These are phyloP conservation scores for Pharus latifolius DNA, from an alignment of 176 grass and related monocot species.

Conservation along the genomic window DNA sequence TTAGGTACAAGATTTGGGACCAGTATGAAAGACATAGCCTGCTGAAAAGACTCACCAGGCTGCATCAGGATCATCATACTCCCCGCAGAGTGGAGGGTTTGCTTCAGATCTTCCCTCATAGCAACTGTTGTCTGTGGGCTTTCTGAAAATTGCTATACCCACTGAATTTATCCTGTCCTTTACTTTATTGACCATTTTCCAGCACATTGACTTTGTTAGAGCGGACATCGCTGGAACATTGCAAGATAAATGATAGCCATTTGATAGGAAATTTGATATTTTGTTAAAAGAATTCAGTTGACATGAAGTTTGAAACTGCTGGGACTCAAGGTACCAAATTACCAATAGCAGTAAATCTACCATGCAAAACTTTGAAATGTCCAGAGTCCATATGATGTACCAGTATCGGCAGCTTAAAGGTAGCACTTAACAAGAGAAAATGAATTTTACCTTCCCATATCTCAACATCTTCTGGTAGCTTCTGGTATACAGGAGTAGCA, in stretches of 20 bases:
- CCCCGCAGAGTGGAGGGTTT: constrained; percentile 56
- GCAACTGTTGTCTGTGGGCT: constrained; percentile 58
- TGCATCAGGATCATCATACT: constrained; percentile 68
- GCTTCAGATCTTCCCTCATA: constrained; percentile 40
- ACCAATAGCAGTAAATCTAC: neutral
- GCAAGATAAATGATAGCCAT: neutral
- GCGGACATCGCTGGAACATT: constrained; percentile 51
- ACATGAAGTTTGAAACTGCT: neutral
- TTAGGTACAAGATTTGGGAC: constrained; percentile 8
- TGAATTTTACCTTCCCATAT: constrained; percentile 65
- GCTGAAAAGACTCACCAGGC: constrained; percentile 37
- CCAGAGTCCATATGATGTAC: neutral
- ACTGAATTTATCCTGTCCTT: constrained; percentile 62
- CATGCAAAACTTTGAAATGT: neutral
- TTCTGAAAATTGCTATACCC: constrained; percentile 61
- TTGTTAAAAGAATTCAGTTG: neutral
- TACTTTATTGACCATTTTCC: constrained; percentile 64
- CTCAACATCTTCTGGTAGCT: constrained; percentile 49
- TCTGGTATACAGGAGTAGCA: constrained; percentile 80
- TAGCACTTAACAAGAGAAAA: neutral
- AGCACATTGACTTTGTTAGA: constrained; percentile 80
- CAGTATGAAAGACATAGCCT: neutral
- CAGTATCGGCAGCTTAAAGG: neutral
- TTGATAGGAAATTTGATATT: neutral
- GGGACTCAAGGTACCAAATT: neutral